Base-by-base conservation (phyloP, 208 protist genomes). In the Leishmania mexicana region DNA sequence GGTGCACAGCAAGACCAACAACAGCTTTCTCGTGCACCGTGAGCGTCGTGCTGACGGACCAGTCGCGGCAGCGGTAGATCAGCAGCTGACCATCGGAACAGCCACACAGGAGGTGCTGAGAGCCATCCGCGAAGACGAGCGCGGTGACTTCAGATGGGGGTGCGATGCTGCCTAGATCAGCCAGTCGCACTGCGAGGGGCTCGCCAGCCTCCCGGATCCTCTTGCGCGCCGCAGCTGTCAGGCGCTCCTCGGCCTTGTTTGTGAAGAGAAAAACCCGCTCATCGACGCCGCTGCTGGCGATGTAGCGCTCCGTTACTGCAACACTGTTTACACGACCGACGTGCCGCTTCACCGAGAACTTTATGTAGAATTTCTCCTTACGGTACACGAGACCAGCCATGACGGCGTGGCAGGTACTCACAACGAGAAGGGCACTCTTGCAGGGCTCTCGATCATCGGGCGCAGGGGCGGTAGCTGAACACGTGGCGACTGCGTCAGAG, bases 181-280 rank as follows among this genome's bases (percentile, higher is more conserved):
- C 88, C 49, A 96, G 81, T 1, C 88, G 88, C 45, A 93, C 64
- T 21, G 84, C 81, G 38, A 85, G 28, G 8, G 89, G 75, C 81
- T 89, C 86, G n/a, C 88, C 89, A 3, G 79, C 75, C 54, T 87
- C 84, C 72, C 53, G 75, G 83, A 91, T 73, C 65, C 83, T 84
- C 67, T 54, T 76, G 21, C 81, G 84, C 38, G 76, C 72, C 6
- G 81, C 80, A n/a, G 81, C 79, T 6, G 79, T 87, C 13, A 88
- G 62, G 3, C 75, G 75, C 83, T 84, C 70, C 72, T 90, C 83
- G 10, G 87, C 84, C 78, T 96, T 96, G 79, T 94, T 94, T 3
- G 93, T 95, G 78, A 95, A 96, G 67, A 95, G 83, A 65, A 91
- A 93, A 42, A 94, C 78, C 2, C 92, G 93, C 85, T 96, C 93